Evolutionary conservation across 192 early-diverging fungal genomes (phyloP).

Genomic region (Umbelopsis sp.): DNA sequence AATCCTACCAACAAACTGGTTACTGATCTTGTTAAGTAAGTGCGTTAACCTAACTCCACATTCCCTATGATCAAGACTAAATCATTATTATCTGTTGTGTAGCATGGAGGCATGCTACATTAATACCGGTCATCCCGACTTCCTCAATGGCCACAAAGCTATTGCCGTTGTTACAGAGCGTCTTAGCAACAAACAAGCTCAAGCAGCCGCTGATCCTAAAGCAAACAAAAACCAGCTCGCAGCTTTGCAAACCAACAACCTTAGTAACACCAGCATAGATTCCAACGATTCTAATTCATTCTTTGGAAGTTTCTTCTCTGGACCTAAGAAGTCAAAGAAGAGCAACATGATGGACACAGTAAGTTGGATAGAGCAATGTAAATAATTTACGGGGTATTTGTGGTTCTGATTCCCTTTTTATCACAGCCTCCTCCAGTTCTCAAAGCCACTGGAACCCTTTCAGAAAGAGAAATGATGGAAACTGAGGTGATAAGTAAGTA

Average conservation of each 20-base stretch:
- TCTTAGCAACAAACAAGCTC: slow-evolving; percentile 19
- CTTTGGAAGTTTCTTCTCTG: slow-evolving; percentile 96
- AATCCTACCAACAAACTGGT: slow-evolving; percentile 94
- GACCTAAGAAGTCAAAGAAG: slow-evolving; percentile 82
- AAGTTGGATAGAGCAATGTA: neutral
- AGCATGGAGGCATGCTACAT: slow-evolving; percentile 95
- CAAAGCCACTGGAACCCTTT: slow-evolving; percentile 93
- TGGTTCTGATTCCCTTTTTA: neutral
- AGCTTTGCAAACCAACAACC: slow-evolving; percentile 18
- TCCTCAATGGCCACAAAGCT: slow-evolving; percentile 95
- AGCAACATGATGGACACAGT: slow-evolving; percentile 69
- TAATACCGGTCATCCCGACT: slow-evolving; percentile 99
- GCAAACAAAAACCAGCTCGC: slow-evolving; percentile 10
- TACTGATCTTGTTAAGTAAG: slow-evolving; percentile 82
- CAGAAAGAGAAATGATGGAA: slow-evolving; percentile 97
- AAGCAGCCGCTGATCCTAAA: slow-evolving; percentile 19
- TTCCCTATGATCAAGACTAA: too few relatives aligned
- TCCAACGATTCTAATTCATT: slow-evolving; percentile 59
- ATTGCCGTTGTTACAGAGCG: slow-evolving; percentile 88
- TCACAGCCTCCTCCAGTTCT: slow-evolving; percentile 84
- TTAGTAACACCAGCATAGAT: neutral
- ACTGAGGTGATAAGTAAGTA: slow-evolving; percentile 97
- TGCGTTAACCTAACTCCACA: slow-evolving; percentile 12
- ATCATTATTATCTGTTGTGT: too few relatives aligned
- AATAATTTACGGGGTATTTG: neutral